Evolutionary conservation across 78 protist genomes (phyloP).

Genomic region (Protostelium mycophagum): DNA sequence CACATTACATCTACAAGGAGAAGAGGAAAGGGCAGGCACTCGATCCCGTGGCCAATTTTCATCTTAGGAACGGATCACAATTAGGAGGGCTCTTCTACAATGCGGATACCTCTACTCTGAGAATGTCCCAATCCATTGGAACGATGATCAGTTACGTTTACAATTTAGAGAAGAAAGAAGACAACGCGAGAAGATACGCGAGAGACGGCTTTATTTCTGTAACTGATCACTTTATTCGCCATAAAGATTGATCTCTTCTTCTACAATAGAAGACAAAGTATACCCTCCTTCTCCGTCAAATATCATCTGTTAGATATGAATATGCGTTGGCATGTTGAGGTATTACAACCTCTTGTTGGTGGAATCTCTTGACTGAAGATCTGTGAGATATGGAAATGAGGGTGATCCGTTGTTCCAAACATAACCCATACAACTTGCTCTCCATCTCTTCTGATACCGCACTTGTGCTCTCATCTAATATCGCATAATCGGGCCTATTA

Average conservation of each 20-base stretch:
- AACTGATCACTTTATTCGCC: not conserved
- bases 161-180: not conserved
- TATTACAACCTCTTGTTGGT: not conserved
- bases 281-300: no score
- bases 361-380: not conserved
- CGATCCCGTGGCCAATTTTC: not conserved
- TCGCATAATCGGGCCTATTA: not conserved
- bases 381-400: not conserved
- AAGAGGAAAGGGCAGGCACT: not conserved
- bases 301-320: no score
- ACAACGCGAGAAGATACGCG: not conserved
- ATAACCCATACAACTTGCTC: not conserved
- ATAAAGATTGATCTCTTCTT: no score
- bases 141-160: not conserved
- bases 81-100: not conserved
- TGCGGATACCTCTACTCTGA: not conserved
- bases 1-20: not conserved
- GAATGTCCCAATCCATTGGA: not conserved
- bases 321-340: no score
- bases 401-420: not conserved
- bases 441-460: not conserved
- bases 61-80: not conserved
- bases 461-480: not conserved
- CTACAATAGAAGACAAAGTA: no score
- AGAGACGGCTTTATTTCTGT: not conserved